Base-by-base conservation (phyloP, 2,329 filamentous ascomycete genomes). In the Colletotrichum tabaci region DNA sequence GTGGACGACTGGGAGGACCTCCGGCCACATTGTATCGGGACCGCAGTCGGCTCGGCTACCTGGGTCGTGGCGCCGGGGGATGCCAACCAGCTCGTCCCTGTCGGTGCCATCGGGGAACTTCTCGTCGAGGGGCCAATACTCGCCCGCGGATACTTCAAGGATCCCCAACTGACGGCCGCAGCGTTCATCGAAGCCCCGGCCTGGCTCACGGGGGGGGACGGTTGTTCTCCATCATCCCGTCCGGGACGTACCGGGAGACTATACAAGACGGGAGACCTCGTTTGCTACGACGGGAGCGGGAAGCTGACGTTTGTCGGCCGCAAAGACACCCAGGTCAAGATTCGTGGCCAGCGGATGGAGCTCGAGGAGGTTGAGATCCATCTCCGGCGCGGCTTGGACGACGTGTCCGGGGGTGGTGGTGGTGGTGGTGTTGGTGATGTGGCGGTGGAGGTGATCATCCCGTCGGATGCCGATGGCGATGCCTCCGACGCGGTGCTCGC, bases 311-410 rank as follows among this genome's bases (percentile, higher is more conserved):
- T 76, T 9, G 52, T 73, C 0, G 78, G 79, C 0, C 74, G 80
- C 21, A 23, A 23, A 23, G 21, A 23, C 21, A 66, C 74, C 0
- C 80, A 81, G 66, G 73, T 80, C 70, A 81, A 81, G 74, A 75
- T 81, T 2, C 75, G 76, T 38, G 80, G 80, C 2, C 79, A 81
- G 26, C 77, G 80, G 5, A 75, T 80, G 3, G 80, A 81, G 42
- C 72, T 80, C 0, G 78, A 74, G 0, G 80, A 81, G 49, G 76
- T 81, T 8, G 79, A 81, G 71, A 72, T 78, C 26, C 65, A 2
- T 46, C 44, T 46, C 18, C 44, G 44, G 16, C 44, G 44, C 15
- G 18, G 44, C 44, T 16, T 46, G 8, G 18, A 46, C 4, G 18
- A 46, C 4, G 4, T 26, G 26, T 26, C 26, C 26, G 26, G 26